Evolutionary conservation across 1,284 basidiomycete species (phyloP), one percentile per base, ranked within the genome.

Genomic region (Crucibulum parvulum): DNA sequence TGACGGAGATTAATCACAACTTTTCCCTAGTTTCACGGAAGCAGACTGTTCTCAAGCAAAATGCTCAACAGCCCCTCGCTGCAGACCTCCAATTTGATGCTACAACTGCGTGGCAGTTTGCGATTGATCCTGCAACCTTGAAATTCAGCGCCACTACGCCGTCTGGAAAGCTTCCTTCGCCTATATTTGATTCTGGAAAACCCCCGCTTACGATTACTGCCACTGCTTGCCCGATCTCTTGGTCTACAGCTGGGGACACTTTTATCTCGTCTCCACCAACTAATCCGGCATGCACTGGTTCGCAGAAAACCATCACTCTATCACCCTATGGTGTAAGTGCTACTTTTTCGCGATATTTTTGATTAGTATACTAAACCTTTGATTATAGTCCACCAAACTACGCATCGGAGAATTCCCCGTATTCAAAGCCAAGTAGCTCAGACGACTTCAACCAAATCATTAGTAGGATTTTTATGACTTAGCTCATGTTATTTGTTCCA

Each of bases 401-500:
- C 77, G 84, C 11, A 86, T 86, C 47, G 79, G 80, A 41, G 84
- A 85, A 71, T 86, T 87, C 77, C 84, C 84, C 5, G 75, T 78
- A 36, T 72, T 73, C 55, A 68, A 64, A 35, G 65, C 69, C 13
- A 52, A 41, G 37, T 38, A 51, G 18, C 16, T 7, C 24, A 35
- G 31, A 5, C 18, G 3, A 47, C 24, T 15, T 11, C 16, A 15
- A 15, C 5, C 15, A 13, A 11, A 55, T 6, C 3, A 55, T 16
- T 43, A 15, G 41, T 43, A 31, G 31, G 5, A 5, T 31, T 31
- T 31, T 31, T 31, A 31, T 31, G 31, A 31, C 31, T 31, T 31
- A 31, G 31, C 31, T 31, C 31, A 31, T 43, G 41, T 13, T 43
- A 43, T 43, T 43, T 43, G 31, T 31, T 31, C 31, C 31, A 31